phyloP scores from a whole-genome alignment of 352 stramenopile genomes.

The Discostella stelligera region DNA sequence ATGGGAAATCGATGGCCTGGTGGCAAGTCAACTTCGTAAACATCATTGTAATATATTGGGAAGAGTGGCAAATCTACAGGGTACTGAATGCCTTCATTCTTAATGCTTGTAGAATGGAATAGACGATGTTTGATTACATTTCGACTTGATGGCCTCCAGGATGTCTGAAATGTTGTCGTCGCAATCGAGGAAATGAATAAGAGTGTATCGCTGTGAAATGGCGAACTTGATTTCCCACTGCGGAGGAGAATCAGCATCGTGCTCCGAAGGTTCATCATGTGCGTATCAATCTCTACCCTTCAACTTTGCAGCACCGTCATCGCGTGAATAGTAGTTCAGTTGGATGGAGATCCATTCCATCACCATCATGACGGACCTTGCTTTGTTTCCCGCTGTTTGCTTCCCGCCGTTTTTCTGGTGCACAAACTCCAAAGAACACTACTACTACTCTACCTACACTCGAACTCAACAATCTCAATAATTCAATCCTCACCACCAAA shows the following conservation, averaged over 20 bases:
- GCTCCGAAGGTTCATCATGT: neutral
- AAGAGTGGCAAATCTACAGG: constrained; percentile 43
- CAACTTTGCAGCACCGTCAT: neutral
- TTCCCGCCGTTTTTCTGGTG: too few species aligned
- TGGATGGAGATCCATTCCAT: too few species aligned
- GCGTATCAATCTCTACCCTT: neutral
- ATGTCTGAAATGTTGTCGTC: neutral
- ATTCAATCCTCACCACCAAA: too few species aligned
- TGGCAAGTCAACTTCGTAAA: constrained; percentile 83
- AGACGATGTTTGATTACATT: neutral
- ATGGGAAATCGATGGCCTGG: constrained; percentile 85
- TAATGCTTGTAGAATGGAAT: constrained; percentile 6
- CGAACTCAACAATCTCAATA: too few species aligned
- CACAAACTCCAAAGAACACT: too few species aligned
- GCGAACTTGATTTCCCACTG: neutral
- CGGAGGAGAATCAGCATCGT: neutral
- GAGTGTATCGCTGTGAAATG: neutral
- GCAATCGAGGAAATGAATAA: neutral
- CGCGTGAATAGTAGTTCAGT: too few species aligned
- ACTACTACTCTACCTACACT: too few species aligned
- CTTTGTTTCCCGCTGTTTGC: too few species aligned
- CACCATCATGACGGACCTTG: too few species aligned
- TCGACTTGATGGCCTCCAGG: too few species aligned
- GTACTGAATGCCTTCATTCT: neutral
- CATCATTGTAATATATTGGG: constrained; percentile 84